Evolutionary conservation across 495 filamentous ascomycete genomes (phyloP), one percentile per base, ranked within the genome.

Genomic region (Aspergillus mulundensis): DNA sequence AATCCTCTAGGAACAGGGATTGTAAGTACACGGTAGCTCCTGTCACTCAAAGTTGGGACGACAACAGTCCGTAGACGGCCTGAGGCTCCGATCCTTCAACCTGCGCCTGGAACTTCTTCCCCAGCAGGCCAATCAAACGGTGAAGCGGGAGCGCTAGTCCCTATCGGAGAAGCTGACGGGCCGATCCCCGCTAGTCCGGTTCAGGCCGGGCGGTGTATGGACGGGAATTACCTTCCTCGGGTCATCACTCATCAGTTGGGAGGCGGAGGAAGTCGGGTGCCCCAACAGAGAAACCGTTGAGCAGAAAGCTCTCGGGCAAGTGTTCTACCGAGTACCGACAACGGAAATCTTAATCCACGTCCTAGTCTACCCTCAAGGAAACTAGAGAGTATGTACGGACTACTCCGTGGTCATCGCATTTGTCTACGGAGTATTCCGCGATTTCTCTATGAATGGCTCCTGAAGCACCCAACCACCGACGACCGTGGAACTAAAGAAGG

Each of bases 211-310:
- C 57, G 57, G 57, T 60, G 50, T 51, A 20, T 48, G 44, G n/a
- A n/a, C n/a, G n/a, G n/a, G 39, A 50, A 43, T 20, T 20, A 19
- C 45, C 20, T 43, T 46, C 55, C 59, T 56, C 57, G 59, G 59
- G 34, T 49, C 21, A 50, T 55, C 52, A 56, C 21, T 49, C 21
- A 50, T 55, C 52, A 56, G 61, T 61, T 57, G 58, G 54, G 56
- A 30, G 14, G 25, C 61, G 62, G 62, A 59, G 59, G n/a, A 64
- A 61, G 48, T 47, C 62, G 62, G 62, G 59, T n/a, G 16, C 14
- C 25, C 50, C 56, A 50, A 57, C 44, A 45, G 44, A 49, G 44
- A 49, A 56, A 56, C 53, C 43, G 53, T 56, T 56, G 53, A 56
- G 53, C 39, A 41, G n/a, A 16, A 7, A 50, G 47, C 10, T 32